A percentile compares a stretch with the other conserved stretches of the same genome.
These are phyloP conservation scores for Plasmopara halstedii DNA, from an alignment of 352 stramenopile genomes.

Conservation along the genomic window DNA sequence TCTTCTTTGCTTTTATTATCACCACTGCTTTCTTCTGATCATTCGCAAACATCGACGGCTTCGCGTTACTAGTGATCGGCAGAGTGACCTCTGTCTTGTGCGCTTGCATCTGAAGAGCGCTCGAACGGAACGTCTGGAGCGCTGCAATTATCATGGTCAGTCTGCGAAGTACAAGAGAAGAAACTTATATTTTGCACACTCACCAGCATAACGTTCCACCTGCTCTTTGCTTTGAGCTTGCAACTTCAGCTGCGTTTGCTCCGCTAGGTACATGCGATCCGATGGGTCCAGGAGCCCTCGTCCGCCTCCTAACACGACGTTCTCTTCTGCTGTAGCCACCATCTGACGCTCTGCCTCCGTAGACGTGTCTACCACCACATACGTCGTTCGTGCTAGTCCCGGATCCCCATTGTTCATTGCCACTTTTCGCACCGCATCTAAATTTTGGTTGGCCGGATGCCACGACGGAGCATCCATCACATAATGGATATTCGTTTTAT, in stretches of 20 bases:
- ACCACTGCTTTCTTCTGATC: conserved; percentile 18
- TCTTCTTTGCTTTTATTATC: conserved; percentile 55
- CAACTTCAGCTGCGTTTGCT: conserved; percentile 49
- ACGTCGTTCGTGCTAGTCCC: conserved; percentile 41
- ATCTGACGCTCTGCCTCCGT: conserved; percentile 62
- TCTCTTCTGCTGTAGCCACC: conserved; percentile 40
- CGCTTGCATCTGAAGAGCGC: conserved; percentile 43
- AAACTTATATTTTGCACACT: background rate
- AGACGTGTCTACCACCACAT: conserved; percentile 65
- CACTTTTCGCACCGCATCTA: conserved; percentile 25
- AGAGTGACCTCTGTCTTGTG: conserved; percentile 25
- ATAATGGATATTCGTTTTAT: too few species aligned
- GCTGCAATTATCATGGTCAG: conserved; percentile 22
- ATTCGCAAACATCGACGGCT: conserved; percentile 1
- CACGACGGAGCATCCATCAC: conserved; percentile 67
- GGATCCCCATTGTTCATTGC: conserved; percentile 11
- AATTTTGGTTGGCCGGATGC: conserved; percentile 63
- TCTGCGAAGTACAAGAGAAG: background rate
- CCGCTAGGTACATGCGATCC: conserved; percentile 62
- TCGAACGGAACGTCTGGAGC: conserved; percentile 56
- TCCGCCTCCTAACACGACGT: conserved; percentile 21
- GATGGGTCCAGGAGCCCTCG: conserved; percentile 67
- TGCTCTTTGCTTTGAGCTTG: conserved; percentile 27
- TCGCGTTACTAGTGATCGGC: conserved; percentile 7
- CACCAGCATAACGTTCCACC: conserved; percentile 29